These are phyloP conservation scores for Penicillium diatomitis DNA, from an alignment of 495 filamentous ascomycete species.

Conservation along the genomic window DNA sequence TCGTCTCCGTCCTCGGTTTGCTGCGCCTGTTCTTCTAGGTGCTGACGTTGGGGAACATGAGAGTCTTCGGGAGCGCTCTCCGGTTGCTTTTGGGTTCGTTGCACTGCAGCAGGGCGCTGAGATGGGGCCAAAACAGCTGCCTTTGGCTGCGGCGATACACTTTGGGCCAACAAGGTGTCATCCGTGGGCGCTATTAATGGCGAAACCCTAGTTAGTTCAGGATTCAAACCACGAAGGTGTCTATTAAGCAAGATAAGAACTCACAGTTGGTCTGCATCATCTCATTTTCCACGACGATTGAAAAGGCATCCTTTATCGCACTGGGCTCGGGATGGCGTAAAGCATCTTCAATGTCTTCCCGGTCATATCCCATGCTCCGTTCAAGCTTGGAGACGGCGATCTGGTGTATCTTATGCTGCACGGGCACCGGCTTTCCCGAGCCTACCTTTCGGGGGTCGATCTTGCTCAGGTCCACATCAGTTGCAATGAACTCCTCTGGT, in stretches of 20 bases:
- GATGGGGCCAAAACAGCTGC: slow-evolving; percentile 10
- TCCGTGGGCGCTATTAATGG: slow-evolving; percentile 29
- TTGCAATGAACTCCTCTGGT: slow-evolving; percentile 87
- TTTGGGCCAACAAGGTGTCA: slow-evolving; percentile 27
- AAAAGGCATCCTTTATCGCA: slow-evolving; percentile 96
- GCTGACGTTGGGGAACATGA: slow-evolving; percentile 22
- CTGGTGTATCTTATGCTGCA: slow-evolving; percentile 83
- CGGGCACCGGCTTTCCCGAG: slow-evolving; percentile 61
- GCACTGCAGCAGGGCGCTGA: slow-evolving; percentile 13
- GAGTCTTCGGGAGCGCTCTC: slow-evolving; percentile 5
- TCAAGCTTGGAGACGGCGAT: slow-evolving; percentile 90
- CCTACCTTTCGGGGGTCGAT: slow-evolving; percentile 72
- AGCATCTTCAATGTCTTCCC: slow-evolving; percentile 90
- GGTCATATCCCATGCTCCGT: slow-evolving; percentile 94
- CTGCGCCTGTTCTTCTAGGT: slow-evolving; percentile 15
- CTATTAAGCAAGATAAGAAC: slow-evolving; percentile 8
- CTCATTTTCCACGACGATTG: slow-evolving; percentile 95
- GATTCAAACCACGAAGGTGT: background rate
- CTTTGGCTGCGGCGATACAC: slow-evolving; percentile 16
- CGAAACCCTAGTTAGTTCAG: slow-evolving; percentile 8
- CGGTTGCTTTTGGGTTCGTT: slow-evolving; percentile 14
- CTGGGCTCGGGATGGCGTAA: slow-evolving; percentile 85
- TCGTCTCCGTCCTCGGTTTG: slow-evolving; percentile 20
- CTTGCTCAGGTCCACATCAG: slow-evolving; percentile 83
- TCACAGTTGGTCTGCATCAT: slow-evolving; percentile 90